phyloP scores from a whole-genome alignment of 1,284 basidiomycete genomes.

The Takashimella koratensis region DNA sequence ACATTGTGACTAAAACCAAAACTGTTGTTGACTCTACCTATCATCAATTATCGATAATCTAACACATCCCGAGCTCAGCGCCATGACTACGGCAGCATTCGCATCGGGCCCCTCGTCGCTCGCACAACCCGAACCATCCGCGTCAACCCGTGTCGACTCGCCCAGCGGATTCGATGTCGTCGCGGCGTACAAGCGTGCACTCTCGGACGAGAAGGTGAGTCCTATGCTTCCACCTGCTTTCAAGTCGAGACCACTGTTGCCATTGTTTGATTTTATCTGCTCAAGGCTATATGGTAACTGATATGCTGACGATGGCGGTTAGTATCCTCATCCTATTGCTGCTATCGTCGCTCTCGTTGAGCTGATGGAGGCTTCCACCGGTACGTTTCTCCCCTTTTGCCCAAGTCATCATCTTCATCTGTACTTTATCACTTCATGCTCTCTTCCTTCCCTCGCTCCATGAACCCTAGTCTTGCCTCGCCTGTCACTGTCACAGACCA shows the following conservation, averaged over 20 bases:
- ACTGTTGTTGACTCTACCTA: too few relatives aligned
- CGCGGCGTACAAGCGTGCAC: constrained; percentile 39
- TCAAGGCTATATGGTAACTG: background rate
- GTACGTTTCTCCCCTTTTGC: too few relatives aligned
- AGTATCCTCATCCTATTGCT: constrained; percentile 48
- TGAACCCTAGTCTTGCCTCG: too few relatives aligned
- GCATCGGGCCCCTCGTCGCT: too few relatives aligned
- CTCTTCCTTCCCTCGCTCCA: background rate
- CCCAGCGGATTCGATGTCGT: constrained; percentile 41
- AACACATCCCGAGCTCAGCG: too few relatives aligned
- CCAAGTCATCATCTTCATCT: too few relatives aligned
- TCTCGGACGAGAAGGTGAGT: constrained; percentile 44
- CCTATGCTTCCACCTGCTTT: background rate
- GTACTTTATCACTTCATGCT: too few relatives aligned
- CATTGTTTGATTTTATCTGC: background rate
- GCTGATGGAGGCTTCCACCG: constrained; percentile 46
- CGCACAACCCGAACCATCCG: too few relatives aligned
- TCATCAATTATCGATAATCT: too few relatives aligned
- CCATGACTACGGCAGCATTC: too few relatives aligned
- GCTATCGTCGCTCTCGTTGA: constrained; percentile 49
- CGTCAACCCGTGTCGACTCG: background rate
- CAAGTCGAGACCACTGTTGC: background rate
- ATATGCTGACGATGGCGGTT: constrained; percentile 1
- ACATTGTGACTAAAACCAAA: too few relatives aligned
- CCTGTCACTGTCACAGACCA: too few relatives aligned